Base-by-base conservation (phyloP, 2,329 filamentous ascomycete genomes). In the Zarea fungicola region DNA sequence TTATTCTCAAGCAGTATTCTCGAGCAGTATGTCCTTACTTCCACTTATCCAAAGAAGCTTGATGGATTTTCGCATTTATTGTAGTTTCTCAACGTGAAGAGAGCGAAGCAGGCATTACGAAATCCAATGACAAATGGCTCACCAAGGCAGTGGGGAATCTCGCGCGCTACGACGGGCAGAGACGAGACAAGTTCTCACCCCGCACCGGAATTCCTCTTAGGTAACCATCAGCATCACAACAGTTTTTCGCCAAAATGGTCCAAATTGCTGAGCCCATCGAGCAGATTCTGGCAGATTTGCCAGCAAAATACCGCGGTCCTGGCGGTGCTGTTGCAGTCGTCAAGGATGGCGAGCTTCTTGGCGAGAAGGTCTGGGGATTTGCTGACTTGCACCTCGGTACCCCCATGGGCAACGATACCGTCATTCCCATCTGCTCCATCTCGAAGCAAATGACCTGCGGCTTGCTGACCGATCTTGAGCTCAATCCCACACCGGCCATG, bases 401-500 rank as follows among this genome's bases (percentile, higher is more conserved):
- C 19, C 62, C 60, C 5, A 60, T 74, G 53, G 63, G 60, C 0
- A 35, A 63, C 5, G 50, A 64, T 5, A 72, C 63, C 1, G 59
- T 62, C 9, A 53, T 74, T 18, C 71, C 71, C 10, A 73, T 74
- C 49, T 74, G 71, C 54, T 73, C 70, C 6, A 74, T 73, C 51
- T 44, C 69, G 2, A 74, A 74, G 54, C 71, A 74, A 45, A 68
- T 72, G 57, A 55, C 70, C 2, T 72, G 69, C 46, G 59, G 65
- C 5, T 52, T 67, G 4, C 50, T 72, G 41, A 54, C 62, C 4
- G 65, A 66, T 32, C 54, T 73, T 6, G 53, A 66, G 35, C 57
- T 42, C 18, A 50, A 51, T n/a, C 52, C 59, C 5, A 61, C 67
- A 10, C 62, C 66, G 5, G 42, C 49, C 7, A 61, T 68, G 54